Base-by-base conservation (phyloP, 2,329 filamentous ascomycete species). In the Hypoxylon sp. region DNA sequence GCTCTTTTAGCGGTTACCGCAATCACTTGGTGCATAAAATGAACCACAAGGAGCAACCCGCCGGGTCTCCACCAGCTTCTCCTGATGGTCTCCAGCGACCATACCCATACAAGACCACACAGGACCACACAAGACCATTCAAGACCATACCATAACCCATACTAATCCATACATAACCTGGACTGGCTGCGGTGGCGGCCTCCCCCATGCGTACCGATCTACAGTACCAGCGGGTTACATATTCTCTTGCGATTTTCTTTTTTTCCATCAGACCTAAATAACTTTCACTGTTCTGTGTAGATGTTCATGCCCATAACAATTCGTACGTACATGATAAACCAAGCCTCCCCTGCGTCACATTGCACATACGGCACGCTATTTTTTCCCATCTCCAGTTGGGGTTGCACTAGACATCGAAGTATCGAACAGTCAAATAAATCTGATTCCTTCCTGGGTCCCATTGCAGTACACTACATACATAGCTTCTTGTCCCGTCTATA, bases 281-380 rank as follows among this genome's bases (percentile, higher is more conserved):
- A 56, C 58, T 30, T 66, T 36, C 59, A 62, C 60, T 55, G 36
- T 64, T 67, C 64, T 67, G 20, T 67, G 64, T 60, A 67, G 64
- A 59, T 59, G 32, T 52, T 52, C 40, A 55, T 64, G 50, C 32
- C 55, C 46, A 56, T 38, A 52, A 40, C 28, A 44, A 38, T 56
- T 52, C 65, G 58, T 68, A 65, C 53, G 22, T 65, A 65, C 62
- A 68, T 69, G 66, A 64, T 68, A 65, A 64, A 28, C 65, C 68
- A 70, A 71, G 67, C 68, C 70, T 72, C 65, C 68, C 65, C 71
- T 71, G 69, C 69, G 69, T 71, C 62, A 69, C 69, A 72, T 69
- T 59, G 61, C 63, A 64, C 63, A 62, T 63, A 65, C 67, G 59
- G 65, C 59, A 65, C 63, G 54, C 63, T 56, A 54, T 56, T 52